Percentiles rank a stretch among this genome's conserved stretches.
phyloP scores from a whole-genome alignment of 2,329 filamentous ascomycete genomes.

The Arachnomyces sp. region DNA sequence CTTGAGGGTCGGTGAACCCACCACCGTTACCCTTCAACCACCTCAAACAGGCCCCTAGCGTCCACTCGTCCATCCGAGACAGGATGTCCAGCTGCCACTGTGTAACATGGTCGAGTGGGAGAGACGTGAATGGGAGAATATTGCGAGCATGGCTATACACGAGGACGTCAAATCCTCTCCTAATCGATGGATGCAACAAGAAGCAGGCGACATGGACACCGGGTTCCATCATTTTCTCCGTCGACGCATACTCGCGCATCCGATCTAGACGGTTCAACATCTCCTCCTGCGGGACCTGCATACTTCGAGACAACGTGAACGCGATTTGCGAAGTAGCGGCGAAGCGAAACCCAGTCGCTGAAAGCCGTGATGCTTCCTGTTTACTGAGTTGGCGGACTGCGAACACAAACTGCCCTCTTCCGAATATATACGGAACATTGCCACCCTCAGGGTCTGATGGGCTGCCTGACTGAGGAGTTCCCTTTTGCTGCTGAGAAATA shows the following conservation, averaged over 20 bases:
- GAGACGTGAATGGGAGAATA: conserved; percentile 51
- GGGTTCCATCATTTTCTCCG: conserved; percentile 19
- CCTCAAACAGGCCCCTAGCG: conserved; percentile 27
- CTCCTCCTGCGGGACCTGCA: conserved; percentile 62
- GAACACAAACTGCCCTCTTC: conserved; percentile 72
- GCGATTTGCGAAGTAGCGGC: conserved; percentile 60
- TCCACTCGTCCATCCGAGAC: conserved; percentile 34
- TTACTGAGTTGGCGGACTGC: conserved; percentile 57
- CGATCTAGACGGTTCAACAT: conserved; percentile 53
- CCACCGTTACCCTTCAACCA: conserved; percentile 23
- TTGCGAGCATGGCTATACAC: conserved; percentile 50
- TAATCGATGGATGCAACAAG: conserved; percentile 39
- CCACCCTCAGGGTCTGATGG: conserved; percentile 34
- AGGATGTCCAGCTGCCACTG: conserved; percentile 48
- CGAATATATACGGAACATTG: conserved; percentile 36
- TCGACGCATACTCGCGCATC: conserved; percentile 50
- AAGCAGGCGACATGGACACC: conserved; percentile 38
- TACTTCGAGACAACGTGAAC: conserved; percentile 58
- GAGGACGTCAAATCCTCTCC: conserved; percentile 55
- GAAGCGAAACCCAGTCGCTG: conserved; percentile 70
- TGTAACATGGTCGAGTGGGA: conserved; percentile 48
- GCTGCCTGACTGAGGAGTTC: conserved; percentile 28
- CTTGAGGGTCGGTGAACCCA: conserved; percentile 16
- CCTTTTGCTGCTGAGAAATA: conserved; percentile 21
- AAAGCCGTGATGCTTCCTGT: conserved; percentile 55